phyloP scores from a whole-genome alignment of 371 early-diverging fungal species.

The Apophysomyces variabilis region DNA sequence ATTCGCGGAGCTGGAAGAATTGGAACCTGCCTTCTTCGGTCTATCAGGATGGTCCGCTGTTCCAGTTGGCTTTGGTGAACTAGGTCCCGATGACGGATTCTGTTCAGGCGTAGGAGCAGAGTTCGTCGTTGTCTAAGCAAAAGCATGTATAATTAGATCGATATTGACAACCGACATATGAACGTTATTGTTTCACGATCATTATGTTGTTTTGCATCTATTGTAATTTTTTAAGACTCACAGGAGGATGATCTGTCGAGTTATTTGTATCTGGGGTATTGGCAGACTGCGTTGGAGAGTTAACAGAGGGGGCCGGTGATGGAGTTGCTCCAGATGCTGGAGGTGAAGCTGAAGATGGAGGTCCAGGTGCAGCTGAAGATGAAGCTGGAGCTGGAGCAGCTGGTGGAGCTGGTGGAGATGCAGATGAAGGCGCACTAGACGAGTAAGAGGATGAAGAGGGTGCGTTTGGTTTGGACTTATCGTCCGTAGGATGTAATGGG shows the following conservation, averaged over 20 bases:
- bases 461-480: neutral
- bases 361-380: neutral
- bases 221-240: neutral
- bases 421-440: neutral
- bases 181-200: neutral
- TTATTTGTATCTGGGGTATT: neutral
- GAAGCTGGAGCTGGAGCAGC: neutral
- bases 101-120: neutral
- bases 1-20: neutral
- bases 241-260: neutral
- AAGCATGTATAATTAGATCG: neutral
- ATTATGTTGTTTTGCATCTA: neutral
- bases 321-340: neutral
- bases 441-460: neutral
- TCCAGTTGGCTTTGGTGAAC: neutral
- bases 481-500: neutral
- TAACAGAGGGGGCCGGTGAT: too few relatives aligned
- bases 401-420: slow-evolving; percentile 1
- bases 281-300: neutral
- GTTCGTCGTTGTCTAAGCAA: neutral
- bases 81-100: neutral
- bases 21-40: neutral
- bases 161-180: neutral
- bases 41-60: neutral
- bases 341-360: neutral